These are phyloP conservation scores for Botryotinia globosa DNA, from an alignment of 2,329 filamentous ascomycete genomes.

Conservation along the genomic window DNA sequence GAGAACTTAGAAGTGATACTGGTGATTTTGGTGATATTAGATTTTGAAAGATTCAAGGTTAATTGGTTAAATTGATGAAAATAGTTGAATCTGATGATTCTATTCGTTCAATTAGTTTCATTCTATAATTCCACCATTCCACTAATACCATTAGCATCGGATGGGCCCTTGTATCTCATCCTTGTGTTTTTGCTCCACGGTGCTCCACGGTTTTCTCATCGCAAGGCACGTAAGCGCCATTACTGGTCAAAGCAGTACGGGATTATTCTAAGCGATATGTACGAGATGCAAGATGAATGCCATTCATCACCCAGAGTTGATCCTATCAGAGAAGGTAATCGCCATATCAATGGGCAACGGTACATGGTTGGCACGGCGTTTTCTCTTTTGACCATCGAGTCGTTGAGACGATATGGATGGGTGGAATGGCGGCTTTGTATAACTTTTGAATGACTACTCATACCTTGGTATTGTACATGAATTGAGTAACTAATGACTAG, in stretches of 20 bases:
- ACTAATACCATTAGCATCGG: not conserved
- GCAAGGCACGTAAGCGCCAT: slow-evolving; percentile 19
- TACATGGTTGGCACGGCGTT: slow-evolving; percentile 15
- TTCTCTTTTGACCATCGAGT: not conserved
- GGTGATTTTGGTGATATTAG: slow-evolving; percentile 1
- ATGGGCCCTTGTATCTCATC: not conserved
- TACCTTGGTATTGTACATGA: not conserved
- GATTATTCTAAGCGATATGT: slow-evolving; percentile 18
- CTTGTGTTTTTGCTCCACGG: not conserved
- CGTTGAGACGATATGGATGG: not conserved
- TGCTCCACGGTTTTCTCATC: not conserved
- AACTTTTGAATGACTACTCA: not conserved
- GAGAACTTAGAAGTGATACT: not conserved
- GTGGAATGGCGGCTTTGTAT: not conserved
- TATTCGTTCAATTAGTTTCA: not conserved
- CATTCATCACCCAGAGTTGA: not conserved
- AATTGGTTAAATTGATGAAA: not conserved
- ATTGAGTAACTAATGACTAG: not conserved
- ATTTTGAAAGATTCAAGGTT: not conserved
- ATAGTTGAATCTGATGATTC: not conserved
- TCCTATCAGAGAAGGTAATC: slow-evolving; percentile 3
- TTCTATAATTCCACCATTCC: not conserved
- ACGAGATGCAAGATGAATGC: slow-evolving; percentile 14
- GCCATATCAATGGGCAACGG: not conserved
- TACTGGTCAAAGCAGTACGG: slow-evolving; percentile 7